Percentiles rank a stretch among this genome's conserved stretches.
Conservation (phyloP, 2,329 filamentous ascomycete genomes). For the Paracoccidioides brasiliensis region DNA sequence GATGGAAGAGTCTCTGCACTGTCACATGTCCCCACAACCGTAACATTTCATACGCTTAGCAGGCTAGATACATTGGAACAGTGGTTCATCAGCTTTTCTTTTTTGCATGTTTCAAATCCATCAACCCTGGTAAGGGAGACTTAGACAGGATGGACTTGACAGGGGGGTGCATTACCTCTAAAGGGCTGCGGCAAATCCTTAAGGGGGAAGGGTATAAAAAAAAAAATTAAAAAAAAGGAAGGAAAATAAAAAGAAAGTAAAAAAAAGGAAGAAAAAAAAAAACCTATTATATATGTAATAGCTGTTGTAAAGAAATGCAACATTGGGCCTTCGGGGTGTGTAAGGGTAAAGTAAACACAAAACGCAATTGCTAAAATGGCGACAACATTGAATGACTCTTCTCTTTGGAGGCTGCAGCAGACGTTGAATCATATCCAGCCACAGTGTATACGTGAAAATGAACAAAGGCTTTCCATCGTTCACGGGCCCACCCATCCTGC, state of each 20-base stretch:
- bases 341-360: background rate
- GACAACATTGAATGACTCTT: slow-evolving; percentile 8
- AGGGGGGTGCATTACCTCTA: background rate
- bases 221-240: too few relatives aligned
- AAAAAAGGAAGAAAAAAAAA: background rate
- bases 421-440: slow-evolving; percentile 15
- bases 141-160: background rate
- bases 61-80: background rate
- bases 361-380: slow-evolving; percentile 2
- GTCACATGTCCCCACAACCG: background rate
- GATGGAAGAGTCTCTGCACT: too few relatives aligned
- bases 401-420: slow-evolving; percentile 13
- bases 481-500: slow-evolving; percentile 56
- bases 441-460: slow-evolving; percentile 1
- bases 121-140: too few relatives aligned
- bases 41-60: background rate
- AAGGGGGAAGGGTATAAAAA: too few relatives aligned
- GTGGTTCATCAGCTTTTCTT: background rate
- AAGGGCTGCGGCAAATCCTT: background rate
- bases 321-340: background rate
- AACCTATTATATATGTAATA: background rate
- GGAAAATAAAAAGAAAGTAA: too few relatives aligned
- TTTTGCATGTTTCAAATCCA: background rate
- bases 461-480: slow-evolving; percentile 40
- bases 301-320: background rate